These are phyloP conservation scores for Backusella morwellensis DNA, from an alignment of 192 early-diverging fungal species.

Conservation along the genomic window DNA sequence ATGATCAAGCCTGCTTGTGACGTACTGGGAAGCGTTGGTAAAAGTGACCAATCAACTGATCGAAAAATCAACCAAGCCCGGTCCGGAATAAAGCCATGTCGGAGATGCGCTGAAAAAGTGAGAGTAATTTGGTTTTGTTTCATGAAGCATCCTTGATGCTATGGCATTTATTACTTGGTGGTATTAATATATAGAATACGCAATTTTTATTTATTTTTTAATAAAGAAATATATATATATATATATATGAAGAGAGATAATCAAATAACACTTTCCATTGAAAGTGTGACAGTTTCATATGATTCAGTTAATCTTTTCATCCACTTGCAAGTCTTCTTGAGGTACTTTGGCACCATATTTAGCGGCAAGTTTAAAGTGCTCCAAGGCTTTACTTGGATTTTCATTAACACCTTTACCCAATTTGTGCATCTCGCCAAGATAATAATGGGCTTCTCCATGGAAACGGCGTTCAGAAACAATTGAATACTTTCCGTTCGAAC, in stretches of 20 bases:
- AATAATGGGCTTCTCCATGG: background rate
- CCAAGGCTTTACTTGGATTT: background rate
- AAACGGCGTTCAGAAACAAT: background rate
- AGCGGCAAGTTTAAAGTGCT: background rate
- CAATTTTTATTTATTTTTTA: too few relatives aligned
- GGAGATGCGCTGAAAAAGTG: too few relatives aligned
- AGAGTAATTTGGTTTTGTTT: too few relatives aligned
- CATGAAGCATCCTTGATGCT: too few relatives aligned
- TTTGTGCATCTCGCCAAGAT: background rate
- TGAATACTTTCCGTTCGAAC: background rate
- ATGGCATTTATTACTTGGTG: too few relatives aligned
- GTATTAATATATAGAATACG: too few relatives aligned
- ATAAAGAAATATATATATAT: too few relatives aligned
- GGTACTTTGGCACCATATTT: background rate
- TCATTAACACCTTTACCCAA: background rate
- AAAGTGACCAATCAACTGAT: too few relatives aligned
- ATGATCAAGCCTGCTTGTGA: background rate
- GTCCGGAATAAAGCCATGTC: too few relatives aligned
- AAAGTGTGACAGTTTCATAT: too few relatives aligned
- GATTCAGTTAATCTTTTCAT: background rate
- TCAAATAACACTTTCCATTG: background rate
- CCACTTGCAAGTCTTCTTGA: background rate
- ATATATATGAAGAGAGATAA: background rate
- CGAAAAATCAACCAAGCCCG: too few relatives aligned
- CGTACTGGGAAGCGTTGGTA: background rate